Conservation (phyloP, 2,329 filamentous ascomycete species). For the Aphanoascus verrucosus region DNA sequence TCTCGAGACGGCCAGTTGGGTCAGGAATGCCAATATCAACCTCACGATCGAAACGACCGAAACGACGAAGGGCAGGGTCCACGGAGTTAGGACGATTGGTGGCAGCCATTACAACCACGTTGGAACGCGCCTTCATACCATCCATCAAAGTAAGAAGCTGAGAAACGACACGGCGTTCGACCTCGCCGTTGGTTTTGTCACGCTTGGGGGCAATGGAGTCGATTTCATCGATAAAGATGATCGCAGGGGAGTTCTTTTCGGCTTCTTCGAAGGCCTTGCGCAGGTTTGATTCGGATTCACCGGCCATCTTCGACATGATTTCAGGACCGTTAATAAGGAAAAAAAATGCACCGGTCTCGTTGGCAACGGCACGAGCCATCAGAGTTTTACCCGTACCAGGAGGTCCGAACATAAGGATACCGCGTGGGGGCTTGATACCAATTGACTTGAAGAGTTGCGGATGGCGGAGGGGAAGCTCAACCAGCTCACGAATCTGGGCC, state of each 20-base stretch:
- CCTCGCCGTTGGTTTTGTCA: conserved; percentile 99
- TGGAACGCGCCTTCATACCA: conserved; percentile 98
- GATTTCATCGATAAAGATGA: conserved; percentile 99
- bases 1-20: conserved; percentile 95
- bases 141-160: conserved; percentile 97
- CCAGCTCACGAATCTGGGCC: conserved; percentile 98
- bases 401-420: conserved; percentile 92
- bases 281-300: conserved; percentile 96
- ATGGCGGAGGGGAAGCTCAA: conserved; percentile 91
- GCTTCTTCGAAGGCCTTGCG: conserved; percentile 99
- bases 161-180: conserved; percentile 95
- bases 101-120: conserved; percentile 97
- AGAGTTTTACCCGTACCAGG: conserved; percentile 99
- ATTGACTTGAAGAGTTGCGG: conserved; percentile 99
- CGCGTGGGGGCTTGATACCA: conserved; percentile 97
- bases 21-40: conserved; percentile 98
- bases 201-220: conserved; percentile 98
- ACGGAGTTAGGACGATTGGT: conserved; percentile 99
- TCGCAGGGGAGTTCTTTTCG: conserved; percentile 97
- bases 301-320: conserved; percentile 99
- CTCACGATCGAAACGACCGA: conserved; percentile 97
- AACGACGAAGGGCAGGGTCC: conserved; percentile 91
- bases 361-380: conserved; percentile 96
- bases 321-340: conserved; percentile 99
- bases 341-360: conserved; percentile 98